A percentile compares a stretch with the other conserved stretches of the same genome.
These are phyloP conservation scores for Carallia brachiata DNA, from an alignment of 345 rosid genomes.

Conservation along the genomic window DNA sequence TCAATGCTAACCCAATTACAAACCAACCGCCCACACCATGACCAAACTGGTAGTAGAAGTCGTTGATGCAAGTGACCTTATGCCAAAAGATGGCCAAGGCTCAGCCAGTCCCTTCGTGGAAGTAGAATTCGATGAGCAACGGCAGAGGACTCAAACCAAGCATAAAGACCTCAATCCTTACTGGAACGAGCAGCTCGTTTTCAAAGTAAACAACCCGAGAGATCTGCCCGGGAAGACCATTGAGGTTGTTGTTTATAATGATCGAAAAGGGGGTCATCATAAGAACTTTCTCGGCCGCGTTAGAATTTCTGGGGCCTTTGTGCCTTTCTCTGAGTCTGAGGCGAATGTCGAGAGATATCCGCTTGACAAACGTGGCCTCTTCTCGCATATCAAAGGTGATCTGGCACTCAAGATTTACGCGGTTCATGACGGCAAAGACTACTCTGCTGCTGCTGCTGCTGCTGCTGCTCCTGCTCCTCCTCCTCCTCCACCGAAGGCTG, in stretches of 20 bases:
- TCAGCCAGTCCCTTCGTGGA: constrained; percentile 74
- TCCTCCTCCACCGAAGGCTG: constrained; percentile 8
- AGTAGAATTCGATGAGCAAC: constrained; percentile 54
- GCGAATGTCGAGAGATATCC: constrained; percentile 70
- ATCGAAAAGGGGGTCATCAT: constrained; percentile 44
- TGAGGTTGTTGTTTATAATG: constrained; percentile 56
- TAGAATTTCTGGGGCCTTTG: constrained; percentile 59
- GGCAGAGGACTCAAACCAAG: constrained; percentile 62
- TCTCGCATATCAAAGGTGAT: constrained; percentile 75
- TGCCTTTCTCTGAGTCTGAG: constrained; percentile 57
- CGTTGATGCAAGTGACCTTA: constrained; percentile 68
- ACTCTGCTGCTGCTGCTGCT: not conserved
- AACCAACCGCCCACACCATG: constrained; percentile 36
- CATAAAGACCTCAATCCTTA: constrained; percentile 62
- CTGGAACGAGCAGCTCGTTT: constrained; percentile 72
- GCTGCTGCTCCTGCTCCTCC: not conserved
- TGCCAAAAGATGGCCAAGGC: constrained; percentile 83
- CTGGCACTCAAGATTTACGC: constrained; percentile 55
- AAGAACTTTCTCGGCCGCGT: constrained; percentile 79
- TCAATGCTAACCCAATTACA: not conserved
- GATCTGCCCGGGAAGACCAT: constrained; percentile 51
- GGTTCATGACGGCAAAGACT: constrained; percentile 17
- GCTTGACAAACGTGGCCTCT: constrained; percentile 72
- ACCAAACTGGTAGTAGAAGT: constrained; percentile 70
- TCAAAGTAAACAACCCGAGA: constrained; percentile 36